Evolutionary conservation across 495 filamentous ascomycete genomes (phyloP).

Genomic region (Pyrenopolyporus hunteri): DNA sequence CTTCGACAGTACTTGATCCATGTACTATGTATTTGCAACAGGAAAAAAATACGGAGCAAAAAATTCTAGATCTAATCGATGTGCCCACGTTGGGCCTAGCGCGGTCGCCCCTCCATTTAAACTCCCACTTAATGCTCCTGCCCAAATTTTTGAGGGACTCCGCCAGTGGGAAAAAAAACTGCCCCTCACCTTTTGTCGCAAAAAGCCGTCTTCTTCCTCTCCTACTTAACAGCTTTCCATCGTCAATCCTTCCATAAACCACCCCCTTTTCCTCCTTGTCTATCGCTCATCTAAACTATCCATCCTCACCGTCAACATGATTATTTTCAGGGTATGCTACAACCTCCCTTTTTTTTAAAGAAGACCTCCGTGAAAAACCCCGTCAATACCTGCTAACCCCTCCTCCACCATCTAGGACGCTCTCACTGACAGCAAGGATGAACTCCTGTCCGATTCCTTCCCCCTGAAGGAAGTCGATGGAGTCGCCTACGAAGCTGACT

Average conservation of each 20-base stretch:
- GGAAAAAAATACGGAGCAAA: conserved; percentile 23
- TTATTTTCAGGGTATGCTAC: conserved; percentile 82
- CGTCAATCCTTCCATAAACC: conserved; percentile 17
- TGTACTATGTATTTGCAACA: too few species aligned
- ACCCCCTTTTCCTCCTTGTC: conserved; percentile 29
- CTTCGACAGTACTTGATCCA: too few species aligned
- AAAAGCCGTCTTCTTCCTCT: conserved; percentile 44
- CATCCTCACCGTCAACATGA: conserved; percentile 67
- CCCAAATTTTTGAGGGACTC: conserved; percentile 44
- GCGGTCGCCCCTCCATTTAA: conserved; percentile 44
- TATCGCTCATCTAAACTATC: conserved; percentile 25
- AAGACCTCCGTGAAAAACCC: not conserved
- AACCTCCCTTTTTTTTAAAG: too few species aligned
- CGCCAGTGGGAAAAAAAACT: conserved; percentile 37
- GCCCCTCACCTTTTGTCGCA: conserved; percentile 44
- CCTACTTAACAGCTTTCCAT: conserved; percentile 26
- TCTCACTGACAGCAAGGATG: conserved; percentile 74
- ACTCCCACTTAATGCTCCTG: conserved; percentile 42
- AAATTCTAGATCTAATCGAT: conserved; percentile 37
- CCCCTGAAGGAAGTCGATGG: conserved; percentile 75
- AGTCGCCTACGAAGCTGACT: conserved; percentile 85
- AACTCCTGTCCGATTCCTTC: conserved; percentile 95
- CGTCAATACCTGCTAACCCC: conserved; percentile 26
- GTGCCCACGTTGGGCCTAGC: conserved; percentile 13
- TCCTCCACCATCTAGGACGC: conserved; percentile 68